Evolutionary conservation across 306 rosid species (phyloP).

Genomic region (Prunus mume): DNA sequence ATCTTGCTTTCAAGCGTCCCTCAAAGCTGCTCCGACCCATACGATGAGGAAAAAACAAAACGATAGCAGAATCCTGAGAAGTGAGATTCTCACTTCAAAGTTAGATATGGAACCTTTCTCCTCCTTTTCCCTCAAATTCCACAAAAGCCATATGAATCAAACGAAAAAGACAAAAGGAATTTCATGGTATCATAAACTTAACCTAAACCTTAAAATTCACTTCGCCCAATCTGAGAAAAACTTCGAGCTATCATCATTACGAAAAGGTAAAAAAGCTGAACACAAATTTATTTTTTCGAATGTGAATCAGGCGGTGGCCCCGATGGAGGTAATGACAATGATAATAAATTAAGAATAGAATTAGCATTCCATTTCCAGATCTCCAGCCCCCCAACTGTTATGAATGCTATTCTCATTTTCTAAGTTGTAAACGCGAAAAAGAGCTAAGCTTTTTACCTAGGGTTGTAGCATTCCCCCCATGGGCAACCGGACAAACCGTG

Average conservation of each 20-base stretch:
- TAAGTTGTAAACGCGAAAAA: not conserved
- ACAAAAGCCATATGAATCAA: not conserved
- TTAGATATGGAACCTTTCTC: not conserved
- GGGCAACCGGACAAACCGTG: constrained; percentile 5
- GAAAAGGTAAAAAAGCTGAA: not conserved
- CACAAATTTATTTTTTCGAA: not conserved
- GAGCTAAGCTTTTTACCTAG: not conserved
- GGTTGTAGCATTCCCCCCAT: not conserved
- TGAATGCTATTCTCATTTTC: not conserved
- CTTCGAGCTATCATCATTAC: not conserved
- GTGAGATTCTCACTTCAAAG: not conserved
- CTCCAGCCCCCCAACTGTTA: not conserved
- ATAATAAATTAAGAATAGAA: not conserved
- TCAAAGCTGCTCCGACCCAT: constrained; percentile 54
- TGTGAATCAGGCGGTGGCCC: not conserved
- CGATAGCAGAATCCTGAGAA: constrained; percentile 35
- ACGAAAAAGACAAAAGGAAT: not conserved
- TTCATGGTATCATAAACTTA: not conserved
- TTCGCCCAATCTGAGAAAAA: not conserved
- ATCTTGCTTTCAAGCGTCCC: constrained; percentile 45
- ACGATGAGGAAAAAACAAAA: constrained; percentile 13
- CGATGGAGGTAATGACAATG: not conserved
- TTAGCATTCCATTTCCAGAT: constrained; percentile 6
- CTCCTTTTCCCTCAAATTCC: not conserved
- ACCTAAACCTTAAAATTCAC: not conserved